Evolutionary conservation across 2,329 filamentous ascomycete species (phyloP).

Genomic region (Diaporthe sp.): DNA sequence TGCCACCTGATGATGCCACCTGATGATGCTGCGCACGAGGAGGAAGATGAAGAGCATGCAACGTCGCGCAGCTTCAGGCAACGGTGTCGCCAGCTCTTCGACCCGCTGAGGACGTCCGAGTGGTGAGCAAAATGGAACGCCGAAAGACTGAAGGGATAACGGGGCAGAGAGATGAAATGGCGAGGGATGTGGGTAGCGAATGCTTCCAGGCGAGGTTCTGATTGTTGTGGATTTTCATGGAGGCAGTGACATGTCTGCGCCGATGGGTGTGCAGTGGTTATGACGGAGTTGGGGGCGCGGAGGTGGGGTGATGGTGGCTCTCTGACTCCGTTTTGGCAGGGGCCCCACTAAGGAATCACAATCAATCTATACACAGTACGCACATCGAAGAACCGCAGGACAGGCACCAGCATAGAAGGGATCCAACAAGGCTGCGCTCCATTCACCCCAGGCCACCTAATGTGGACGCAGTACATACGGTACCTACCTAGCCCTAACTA

Average conservation of each 20-base stretch:
- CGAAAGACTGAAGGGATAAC: background rate
- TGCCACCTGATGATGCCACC: no score
- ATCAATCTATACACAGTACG: background rate
- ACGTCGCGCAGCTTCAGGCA: slow-evolving; percentile 6
- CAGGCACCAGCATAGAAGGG: background rate
- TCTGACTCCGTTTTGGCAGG: background rate
- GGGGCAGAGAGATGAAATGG: background rate
- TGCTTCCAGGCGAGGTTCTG: background rate
- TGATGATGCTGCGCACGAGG: background rate
- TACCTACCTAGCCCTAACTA: background rate
- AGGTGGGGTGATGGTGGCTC: slow-evolving; percentile 14
- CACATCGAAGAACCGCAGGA: background rate
- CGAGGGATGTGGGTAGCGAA: background rate
- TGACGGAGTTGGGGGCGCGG: slow-evolving; percentile 8
- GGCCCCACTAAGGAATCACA: background rate
- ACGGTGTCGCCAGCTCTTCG: background rate
- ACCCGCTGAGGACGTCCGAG: background rate
- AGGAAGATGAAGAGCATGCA: background rate
- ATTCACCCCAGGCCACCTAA: background rate
- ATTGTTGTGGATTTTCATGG: background rate
- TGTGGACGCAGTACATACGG: background rate
- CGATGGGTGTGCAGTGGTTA: background rate
- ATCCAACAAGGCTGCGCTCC: background rate
- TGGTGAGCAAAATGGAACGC: background rate
- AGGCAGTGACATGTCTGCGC: background rate